A percentile compares a stretch with the other conserved stretches of the same genome.
phyloP scores from a whole-genome alignment of 2,329 filamentous ascomycete species.

The Chrysosporium queenslandicum region DNA sequence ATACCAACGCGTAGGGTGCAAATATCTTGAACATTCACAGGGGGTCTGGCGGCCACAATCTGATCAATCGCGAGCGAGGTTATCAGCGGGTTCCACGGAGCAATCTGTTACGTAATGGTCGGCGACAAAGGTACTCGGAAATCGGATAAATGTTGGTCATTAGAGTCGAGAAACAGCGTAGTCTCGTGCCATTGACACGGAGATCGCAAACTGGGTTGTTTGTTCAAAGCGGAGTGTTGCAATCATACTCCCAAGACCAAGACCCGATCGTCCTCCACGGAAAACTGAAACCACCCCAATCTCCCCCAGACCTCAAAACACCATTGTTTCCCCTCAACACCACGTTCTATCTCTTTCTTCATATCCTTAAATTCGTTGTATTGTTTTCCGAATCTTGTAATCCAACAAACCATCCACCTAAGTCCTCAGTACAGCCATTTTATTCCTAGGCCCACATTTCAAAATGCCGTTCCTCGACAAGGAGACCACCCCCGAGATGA shows the following conservation, averaged over 20 bases:
- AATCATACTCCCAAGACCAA: neutral
- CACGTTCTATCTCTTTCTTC: neutral
- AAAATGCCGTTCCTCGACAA: constrained; percentile 30
- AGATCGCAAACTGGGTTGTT: neutral
- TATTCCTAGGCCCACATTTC: neutral
- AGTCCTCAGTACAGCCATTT: neutral
- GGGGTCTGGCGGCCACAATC: too few species aligned
- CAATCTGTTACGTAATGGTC: constrained; percentile 7
- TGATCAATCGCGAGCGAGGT: neutral
- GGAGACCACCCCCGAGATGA: constrained; percentile 11
- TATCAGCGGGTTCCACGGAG: neutral
- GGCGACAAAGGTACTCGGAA: constrained; percentile 1
- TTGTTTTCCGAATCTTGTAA: neutral
- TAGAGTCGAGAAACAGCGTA: neutral
- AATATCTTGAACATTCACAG: too few species aligned
- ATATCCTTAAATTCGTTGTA: neutral
- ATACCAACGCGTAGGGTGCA: too few species aligned
- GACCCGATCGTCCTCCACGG: neutral
- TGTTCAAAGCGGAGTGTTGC: neutral
- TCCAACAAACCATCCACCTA: neutral
- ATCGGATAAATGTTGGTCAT: neutral
- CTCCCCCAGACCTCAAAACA: neutral
- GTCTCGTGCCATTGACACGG: neutral
- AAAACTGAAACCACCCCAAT: constrained; percentile 1
- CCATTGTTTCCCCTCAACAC: neutral